These are phyloP conservation scores for Crassisporium funariophilum DNA, from an alignment of 768 basidiomycete species.

Conservation along the genomic window DNA sequence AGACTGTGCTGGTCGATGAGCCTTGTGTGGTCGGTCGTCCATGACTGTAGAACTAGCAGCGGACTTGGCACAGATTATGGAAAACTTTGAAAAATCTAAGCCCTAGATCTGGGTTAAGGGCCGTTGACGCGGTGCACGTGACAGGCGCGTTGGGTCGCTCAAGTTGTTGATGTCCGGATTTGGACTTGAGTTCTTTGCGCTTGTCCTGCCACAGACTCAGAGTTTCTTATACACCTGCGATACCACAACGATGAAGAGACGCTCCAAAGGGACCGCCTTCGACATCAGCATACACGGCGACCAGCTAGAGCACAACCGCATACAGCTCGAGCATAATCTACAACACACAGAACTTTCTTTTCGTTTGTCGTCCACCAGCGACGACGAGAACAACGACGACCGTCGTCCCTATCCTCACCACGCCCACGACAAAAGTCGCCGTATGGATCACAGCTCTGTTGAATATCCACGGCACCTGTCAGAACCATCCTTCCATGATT, in stretches of 20 bases:
- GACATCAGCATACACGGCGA: constrained; percentile 64
- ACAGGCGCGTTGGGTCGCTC: constrained; percentile 27
- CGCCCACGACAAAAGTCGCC: constrained; percentile 33
- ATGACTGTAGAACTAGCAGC: constrained; percentile 38
- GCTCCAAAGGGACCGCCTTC: constrained; percentile 34
- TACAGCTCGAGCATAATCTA: constrained; percentile 78
- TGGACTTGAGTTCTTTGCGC: constrained; percentile 12
- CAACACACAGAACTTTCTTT: constrained; percentile 73
- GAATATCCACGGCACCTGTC: constrained; percentile 77
- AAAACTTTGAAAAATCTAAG: no score
- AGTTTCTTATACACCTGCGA: no score
- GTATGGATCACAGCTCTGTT: constrained; percentile 52
- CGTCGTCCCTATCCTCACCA: constrained; percentile 13
- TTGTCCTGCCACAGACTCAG: no score
- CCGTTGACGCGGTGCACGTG: constrained; percentile 27
- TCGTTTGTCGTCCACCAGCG: constrained; percentile 55
- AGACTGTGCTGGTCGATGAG: constrained; percentile 74
- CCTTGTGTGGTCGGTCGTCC: constrained; percentile 81
- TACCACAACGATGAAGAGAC: constrained; percentile 40
- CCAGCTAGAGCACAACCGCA: constrained; percentile 73
- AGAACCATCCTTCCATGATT: constrained; percentile 57
- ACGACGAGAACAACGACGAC: constrained; percentile 25
- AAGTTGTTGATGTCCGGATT: constrained; percentile 20
- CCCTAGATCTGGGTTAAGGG: no score
- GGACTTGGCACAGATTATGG: no score